Evolutionary conservation across 2,329 filamentous ascomycete genomes (phyloP).

Genomic region (Lojkania enalia): DNA sequence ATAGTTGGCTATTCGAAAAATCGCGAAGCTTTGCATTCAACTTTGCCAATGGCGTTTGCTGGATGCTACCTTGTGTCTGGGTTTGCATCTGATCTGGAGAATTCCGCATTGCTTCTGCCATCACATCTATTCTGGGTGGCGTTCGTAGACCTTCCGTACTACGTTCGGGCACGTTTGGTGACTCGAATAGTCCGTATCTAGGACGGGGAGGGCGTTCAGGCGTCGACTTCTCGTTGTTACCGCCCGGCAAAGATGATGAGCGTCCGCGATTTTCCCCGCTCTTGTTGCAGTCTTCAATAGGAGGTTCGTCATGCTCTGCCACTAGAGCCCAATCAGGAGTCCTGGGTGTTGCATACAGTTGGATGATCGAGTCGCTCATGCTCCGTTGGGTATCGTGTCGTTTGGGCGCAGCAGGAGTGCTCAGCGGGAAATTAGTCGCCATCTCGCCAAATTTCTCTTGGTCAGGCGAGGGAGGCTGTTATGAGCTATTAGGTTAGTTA

Average conservation of each 20-base stretch:
- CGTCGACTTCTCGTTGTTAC: slow-evolving; percentile 19
- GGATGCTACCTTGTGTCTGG: background rate
- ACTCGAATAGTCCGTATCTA: slow-evolving; percentile 27
- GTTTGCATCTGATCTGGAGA: slow-evolving; percentile 12
- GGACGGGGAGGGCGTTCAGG: slow-evolving; percentile 32
- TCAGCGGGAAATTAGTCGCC: slow-evolving; percentile 29
- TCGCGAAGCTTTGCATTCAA: slow-evolving; percentile 3
- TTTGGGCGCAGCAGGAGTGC: slow-evolving; percentile 22
- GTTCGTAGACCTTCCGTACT: slow-evolving; percentile 6
- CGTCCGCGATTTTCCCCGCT: slow-evolving; percentile 10
- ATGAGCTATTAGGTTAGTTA: slow-evolving; percentile 14
- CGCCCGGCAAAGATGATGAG: slow-evolving; percentile 20
- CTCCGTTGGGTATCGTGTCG: slow-evolving; percentile 26
- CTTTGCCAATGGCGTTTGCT: too few relatives aligned
- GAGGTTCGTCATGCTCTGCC: background rate
- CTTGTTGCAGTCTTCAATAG: slow-evolving; percentile 3
- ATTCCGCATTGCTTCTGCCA: slow-evolving; percentile 29
- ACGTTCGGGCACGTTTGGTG: slow-evolving; percentile 5
- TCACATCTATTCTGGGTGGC: slow-evolving; percentile 22
- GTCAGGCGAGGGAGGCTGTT: slow-evolving; percentile 27
- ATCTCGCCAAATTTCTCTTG: slow-evolving; percentile 28
- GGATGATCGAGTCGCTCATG: slow-evolving; percentile 30
- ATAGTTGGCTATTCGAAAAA: background rate
- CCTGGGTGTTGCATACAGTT: slow-evolving; percentile 18
- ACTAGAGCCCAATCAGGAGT: slow-evolving; percentile 14